Conservation (phyloP, 139 green algal species). For the Tetradesmus lagerheimii region DNA sequence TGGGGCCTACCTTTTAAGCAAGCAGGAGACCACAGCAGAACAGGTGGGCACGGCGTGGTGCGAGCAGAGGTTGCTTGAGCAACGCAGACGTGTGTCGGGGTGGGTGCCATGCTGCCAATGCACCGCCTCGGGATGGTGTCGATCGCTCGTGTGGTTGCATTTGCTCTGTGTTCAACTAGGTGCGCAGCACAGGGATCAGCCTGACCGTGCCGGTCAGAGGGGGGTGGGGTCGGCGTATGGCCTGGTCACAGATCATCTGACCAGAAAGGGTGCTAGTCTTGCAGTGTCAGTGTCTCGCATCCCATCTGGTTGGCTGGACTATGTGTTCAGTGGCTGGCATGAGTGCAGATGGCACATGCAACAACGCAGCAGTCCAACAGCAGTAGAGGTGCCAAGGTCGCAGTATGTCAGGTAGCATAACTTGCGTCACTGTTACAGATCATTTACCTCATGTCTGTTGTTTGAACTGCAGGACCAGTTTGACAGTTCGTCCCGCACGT, state of each 20-base stretch:
- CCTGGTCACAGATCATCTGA: background rate
- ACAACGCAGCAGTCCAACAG: no score
- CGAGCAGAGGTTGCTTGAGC: background rate
- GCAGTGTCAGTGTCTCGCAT: no score
- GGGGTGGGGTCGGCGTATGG: background rate
- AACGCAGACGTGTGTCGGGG: background rate
- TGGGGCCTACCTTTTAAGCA: constrained; percentile 1
- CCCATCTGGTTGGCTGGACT: no score
- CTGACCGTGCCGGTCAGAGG: background rate
- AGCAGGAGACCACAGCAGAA: background rate
- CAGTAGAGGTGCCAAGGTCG: no score
- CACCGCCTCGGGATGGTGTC: background rate
- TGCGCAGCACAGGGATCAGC: background rate
- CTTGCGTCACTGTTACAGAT: no score
- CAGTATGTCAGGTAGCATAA: no score
- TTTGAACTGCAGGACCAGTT: background rate
- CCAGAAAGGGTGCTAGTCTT: no score
- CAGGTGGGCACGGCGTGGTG: background rate
- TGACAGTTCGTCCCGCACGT: background rate
- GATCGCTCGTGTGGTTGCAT: no score
- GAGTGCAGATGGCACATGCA: no score
- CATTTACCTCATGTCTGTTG: background rate
- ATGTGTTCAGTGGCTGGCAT: no score
- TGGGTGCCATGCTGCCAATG: background rate
- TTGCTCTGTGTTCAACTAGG: no score